Percentiles rank a stretch among this genome's conserved stretches.
These are phyloP conservation scores for Haplosporangium gracile DNA, from an alignment of 192 early-diverging fungal species.

Conservation along the genomic window DNA sequence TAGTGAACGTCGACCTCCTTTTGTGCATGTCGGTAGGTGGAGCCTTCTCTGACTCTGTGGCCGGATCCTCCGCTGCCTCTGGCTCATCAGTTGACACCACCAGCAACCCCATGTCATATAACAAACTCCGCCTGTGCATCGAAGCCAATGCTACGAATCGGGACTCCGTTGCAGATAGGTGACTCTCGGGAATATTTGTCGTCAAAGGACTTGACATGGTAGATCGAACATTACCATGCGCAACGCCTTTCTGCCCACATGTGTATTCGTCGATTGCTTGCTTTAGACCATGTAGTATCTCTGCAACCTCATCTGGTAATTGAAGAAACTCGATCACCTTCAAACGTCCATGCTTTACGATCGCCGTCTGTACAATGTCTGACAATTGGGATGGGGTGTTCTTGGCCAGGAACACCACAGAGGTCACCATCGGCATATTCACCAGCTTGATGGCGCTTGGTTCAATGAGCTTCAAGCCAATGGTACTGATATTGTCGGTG, in stretches of 20 bases:
- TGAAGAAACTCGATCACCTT: not conserved
- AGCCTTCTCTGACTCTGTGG: not conserved
- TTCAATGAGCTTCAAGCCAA: not conserved
- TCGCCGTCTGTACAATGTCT: not conserved
- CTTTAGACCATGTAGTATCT: not conserved
- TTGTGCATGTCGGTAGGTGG: not conserved
- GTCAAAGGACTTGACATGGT: too few relatives aligned
- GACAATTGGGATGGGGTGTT: not conserved
- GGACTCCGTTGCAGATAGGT: too few relatives aligned
- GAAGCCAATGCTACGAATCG: not conserved
- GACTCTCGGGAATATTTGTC: too few relatives aligned
- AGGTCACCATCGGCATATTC: not conserved
- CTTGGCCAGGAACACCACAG: not conserved
- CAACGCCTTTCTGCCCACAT: too few relatives aligned
- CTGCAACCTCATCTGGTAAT: not conserved
- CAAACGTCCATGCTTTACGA: not conserved
- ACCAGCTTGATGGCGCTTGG: not conserved
- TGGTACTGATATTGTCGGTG: not conserved
- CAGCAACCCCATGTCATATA: not conserved
- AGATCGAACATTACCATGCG: too few relatives aligned
- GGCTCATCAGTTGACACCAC: not conserved
- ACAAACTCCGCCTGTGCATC: not conserved
- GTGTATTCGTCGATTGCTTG: not conserved
- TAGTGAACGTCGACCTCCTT: not conserved
- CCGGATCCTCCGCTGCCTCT: too few relatives aligned